phyloP scores from a whole-genome alignment of 2,329 filamentous ascomycete species.

The Arthrobotrys entomopaga region DNA sequence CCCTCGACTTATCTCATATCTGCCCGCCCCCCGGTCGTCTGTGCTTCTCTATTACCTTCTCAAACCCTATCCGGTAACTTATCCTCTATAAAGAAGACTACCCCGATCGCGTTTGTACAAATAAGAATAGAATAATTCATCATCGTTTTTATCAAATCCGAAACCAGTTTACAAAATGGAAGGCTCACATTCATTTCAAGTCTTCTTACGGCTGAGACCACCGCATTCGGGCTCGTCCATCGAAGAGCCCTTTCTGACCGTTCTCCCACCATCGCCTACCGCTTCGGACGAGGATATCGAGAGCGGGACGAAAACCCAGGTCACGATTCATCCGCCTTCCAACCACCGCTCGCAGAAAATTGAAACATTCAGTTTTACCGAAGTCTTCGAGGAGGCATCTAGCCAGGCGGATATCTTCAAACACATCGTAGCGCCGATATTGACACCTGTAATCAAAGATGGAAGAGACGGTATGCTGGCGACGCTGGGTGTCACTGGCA shows the following conservation, averaged over 20 bases:
- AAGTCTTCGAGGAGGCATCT: conserved; percentile 87
- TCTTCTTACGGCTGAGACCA: conserved; percentile 47
- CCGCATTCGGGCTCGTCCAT: conserved; percentile 22
- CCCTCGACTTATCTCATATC: conserved; percentile 8
- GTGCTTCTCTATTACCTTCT: neutral
- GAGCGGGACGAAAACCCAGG: conserved; percentile 39
- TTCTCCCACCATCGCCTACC: conserved; percentile 46
- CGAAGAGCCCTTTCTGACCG: conserved; percentile 37
- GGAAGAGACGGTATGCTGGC: conserved; percentile 84
- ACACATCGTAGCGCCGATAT: conserved; percentile 76
- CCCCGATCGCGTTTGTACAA: neutral
- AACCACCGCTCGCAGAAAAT: conserved; percentile 84
- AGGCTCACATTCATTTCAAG: conserved; percentile 40
- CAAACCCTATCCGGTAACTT: neutral
- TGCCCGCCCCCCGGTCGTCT: neutral
- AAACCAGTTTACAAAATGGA: conserved; percentile 26
- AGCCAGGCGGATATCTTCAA: conserved; percentile 88
- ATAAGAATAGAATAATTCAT: neutral
- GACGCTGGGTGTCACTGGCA: conserved; percentile 92
- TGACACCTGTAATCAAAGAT: conserved; percentile 79
- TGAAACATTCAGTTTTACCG: conserved; percentile 93
- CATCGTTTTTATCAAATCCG: neutral
- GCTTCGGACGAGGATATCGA: conserved; percentile 47
- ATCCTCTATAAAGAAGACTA: no score
- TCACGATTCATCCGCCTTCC: conserved; percentile 67